Evolutionary conservation across 129 eudicot genomes (phyloP), one percentile per base, ranked within the genome.

Genomic region (Calendula officinalis): DNA sequence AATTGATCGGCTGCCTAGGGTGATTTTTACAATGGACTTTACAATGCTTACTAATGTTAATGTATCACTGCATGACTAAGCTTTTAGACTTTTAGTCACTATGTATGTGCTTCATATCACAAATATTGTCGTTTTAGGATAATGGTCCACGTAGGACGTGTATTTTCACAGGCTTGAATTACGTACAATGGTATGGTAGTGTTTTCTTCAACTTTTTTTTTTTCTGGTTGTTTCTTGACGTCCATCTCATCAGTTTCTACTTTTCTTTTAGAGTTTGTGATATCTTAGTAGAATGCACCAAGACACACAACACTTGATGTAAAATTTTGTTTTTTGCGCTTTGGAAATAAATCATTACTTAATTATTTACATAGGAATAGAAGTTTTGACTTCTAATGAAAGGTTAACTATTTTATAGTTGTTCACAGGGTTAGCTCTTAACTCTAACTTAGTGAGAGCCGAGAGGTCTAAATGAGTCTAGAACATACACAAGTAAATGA

Each of bases 241-340:
- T 60, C 60, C 48, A 53, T 54, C 64, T 61, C 60, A 64, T 64
- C 71, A 30, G 55, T 36, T 81, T 69, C 62, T 0, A 22, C 30
- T 2, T 22, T 22, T 22, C 30, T 22, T 49, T 56, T 73, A 62
- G 69, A 65, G 58, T 38, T 62, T 41, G 63, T 68, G 80, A 39
- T 64, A 74, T 69, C 57, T 58, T 69, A 42, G 70, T 62, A 78
- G 67, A 66, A 66, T 45, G 66, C 63, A 62, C 69, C 55, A 49
- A 11, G 14, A 56, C 56, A 42, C 7, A 37, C 8, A 52, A 30
- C n/a, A 39, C 30, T 53, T 32, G 41, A 14, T 39, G 22, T 67
- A 42, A n/a, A 4, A 27, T 39, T 22, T 39, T 37, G 17, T 52
- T 17, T 38, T 13, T 36, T 12, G 62, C 56, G 0, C 34, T 30